These are phyloP conservation scores for Candida pseudocylindracea DNA, from an alignment of 1,139 yeast genomes.

Conservation along the genomic window DNA sequence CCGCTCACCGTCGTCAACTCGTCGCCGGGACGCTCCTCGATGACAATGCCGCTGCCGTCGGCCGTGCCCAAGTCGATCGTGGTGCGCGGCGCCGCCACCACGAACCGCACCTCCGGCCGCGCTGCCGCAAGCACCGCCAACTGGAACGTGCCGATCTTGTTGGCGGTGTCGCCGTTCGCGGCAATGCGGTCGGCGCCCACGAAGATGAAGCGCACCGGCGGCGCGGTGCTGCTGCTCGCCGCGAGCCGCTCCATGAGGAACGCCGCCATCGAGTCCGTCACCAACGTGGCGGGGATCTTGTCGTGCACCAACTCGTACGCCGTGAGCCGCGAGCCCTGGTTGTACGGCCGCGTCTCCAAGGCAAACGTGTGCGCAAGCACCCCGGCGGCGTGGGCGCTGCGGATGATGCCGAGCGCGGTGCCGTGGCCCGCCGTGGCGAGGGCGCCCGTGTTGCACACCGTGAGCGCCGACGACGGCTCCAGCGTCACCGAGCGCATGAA, in stretches of 20 bases:
- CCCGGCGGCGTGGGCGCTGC: slow-evolving; percentile 31
- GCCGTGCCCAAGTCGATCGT: slow-evolving; percentile 54
- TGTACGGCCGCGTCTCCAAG: slow-evolving; percentile 88
- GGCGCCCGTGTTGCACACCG: slow-evolving; percentile 77
- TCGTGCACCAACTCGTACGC: slow-evolving; percentile 81
- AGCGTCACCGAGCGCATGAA: slow-evolving; percentile 27
- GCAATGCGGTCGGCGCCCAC: slow-evolving; percentile 99
- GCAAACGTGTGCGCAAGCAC: slow-evolving; percentile 50
- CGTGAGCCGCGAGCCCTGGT: slow-evolving; percentile 87
- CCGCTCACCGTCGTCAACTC: slow-evolving; percentile 71
- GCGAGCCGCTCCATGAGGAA: slow-evolving; percentile 28
- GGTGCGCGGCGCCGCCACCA: slow-evolving; percentile 90
- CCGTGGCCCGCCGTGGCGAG: slow-evolving; percentile 96
- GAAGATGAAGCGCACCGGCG: slow-evolving; percentile 52
- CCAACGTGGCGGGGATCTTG: slow-evolving; percentile 63
- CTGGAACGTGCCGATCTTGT: slow-evolving; percentile 93
- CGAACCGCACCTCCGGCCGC: slow-evolving; percentile 39
- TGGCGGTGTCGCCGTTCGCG: slow-evolving; percentile 82
- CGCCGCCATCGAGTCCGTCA: slow-evolving; percentile 85
- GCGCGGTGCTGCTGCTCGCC: slow-evolving; percentile 15
- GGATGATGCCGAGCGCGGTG: slow-evolving; percentile 80
- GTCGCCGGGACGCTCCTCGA: slow-evolving; percentile 68
- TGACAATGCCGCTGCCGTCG: slow-evolving; percentile 52
- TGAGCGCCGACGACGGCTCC: slow-evolving; percentile 50
- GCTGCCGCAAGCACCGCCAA: slow-evolving; percentile 42